Base-by-base conservation (phyloP, 768 basidiomycete species). In the Leccinum variicolor region DNA sequence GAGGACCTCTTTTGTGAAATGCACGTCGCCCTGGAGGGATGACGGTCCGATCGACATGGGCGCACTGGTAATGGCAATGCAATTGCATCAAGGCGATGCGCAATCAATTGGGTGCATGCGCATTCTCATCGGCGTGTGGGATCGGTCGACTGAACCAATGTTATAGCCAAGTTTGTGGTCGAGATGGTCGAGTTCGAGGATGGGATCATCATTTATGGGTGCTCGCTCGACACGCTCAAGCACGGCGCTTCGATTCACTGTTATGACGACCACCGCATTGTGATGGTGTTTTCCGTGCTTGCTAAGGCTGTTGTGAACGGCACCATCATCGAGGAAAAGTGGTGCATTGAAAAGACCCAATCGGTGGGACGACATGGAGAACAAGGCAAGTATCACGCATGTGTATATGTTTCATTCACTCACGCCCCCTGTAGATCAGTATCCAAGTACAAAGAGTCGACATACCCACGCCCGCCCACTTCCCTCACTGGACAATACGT, bases 331-430 rank as follows among this genome's bases (percentile, higher is more conserved):
- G 94, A 98, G 68, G 96, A 98, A 77, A 96, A 96, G 74, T 80
- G 95, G 55, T 98, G 97, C 67, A 96, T 99, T 29, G 96, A 96
- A 75, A 99, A 99, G 82, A 99, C 97, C 97, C 0, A 95, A 94
- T 70, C 98, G 95, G 93, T 99, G 96, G 95, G 97, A 98, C 69
- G 97, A 98, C 72, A 79, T 99, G 25, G 84, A 92, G 70, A 94
- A 92, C 77, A 96, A 97, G 84, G 92, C 91, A 52, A 3, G 77
- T 45, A 19, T 17, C 36, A 43, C 17, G 11, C 6, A 4, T 17
- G 14, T 14, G 50, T 50, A 5, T 14, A 48, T 49, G 3, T n/a
- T n/a, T n/a, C n/a, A n/a, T n/a, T n/a, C n/a, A n/a, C n/a, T n/a
- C n/a, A n/a, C n/a, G n/a, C n/a, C n/a, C n/a, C n/a, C n/a, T n/a